Conservation (phyloP, 2,329 filamentous ascomycete species). For the Fusarium sp. region DNA sequence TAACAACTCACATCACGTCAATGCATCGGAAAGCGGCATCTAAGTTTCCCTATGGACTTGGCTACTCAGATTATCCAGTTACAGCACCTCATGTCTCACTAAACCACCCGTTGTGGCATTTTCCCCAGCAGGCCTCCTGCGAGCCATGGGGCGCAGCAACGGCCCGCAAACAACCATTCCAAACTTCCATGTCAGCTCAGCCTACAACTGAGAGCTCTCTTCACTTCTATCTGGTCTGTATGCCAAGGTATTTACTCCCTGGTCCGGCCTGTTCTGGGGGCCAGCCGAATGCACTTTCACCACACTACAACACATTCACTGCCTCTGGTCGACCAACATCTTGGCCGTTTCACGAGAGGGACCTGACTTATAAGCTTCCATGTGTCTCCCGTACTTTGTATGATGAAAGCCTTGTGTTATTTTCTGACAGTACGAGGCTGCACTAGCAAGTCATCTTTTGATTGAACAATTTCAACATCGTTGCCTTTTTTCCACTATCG, state of each 20-base stretch:
- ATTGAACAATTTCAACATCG: conserved; percentile 7
- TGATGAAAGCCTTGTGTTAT: conserved; percentile 31
- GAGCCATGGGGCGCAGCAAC: conserved; percentile 35
- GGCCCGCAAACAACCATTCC: neutral
- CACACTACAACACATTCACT: conserved; percentile 13
- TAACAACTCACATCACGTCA: conserved; percentile 10
- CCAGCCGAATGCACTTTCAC: conserved; percentile 14
- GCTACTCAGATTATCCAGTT: conserved; percentile 25
- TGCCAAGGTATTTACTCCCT: conserved; percentile 22
- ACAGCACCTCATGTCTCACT: conserved; percentile 17
- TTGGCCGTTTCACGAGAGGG: conserved; percentile 19
- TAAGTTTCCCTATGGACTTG: neutral
- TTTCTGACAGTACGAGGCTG: conserved; percentile 25
- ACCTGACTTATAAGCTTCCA: conserved; percentile 31
- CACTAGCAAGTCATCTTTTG: neutral
- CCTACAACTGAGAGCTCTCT: neutral
- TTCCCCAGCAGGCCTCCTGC: conserved; percentile 31
- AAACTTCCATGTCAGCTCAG: conserved; percentile 16
- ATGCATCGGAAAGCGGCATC: conserved; percentile 16
- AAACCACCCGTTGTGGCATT: conserved; percentile 5
- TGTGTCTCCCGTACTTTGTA: conserved; percentile 21
- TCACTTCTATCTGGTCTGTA: neutral
- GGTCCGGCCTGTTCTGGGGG: conserved; percentile 29
- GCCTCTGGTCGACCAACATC: conserved; percentile 26
- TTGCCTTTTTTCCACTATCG: conserved; percentile 6